Evolutionary conservation across 2,329 filamentous ascomycete genomes (phyloP).

Genomic region (Xylariomycetidae sp.): DNA sequence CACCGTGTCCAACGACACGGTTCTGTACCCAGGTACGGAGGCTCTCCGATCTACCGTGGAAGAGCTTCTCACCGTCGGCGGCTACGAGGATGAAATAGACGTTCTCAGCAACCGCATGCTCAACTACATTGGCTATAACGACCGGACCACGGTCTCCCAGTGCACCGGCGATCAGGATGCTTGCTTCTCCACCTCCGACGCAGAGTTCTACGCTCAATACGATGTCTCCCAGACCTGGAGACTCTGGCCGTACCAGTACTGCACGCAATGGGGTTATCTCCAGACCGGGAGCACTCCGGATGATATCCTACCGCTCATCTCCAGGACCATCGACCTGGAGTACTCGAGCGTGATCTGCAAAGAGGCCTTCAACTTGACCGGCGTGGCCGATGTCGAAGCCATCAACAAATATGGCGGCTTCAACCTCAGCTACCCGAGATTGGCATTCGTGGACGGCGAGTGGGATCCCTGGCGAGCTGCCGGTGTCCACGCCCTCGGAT

Average conservation of each 20-base stretch:
- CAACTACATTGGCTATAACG: slow-evolving; percentile 47
- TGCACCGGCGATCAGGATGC: slow-evolving; percentile 27
- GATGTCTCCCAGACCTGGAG: slow-evolving; percentile 37
- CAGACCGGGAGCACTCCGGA: slow-evolving; percentile 67
- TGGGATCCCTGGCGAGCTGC: slow-evolving; percentile 77
- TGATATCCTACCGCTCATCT: slow-evolving; percentile 63
- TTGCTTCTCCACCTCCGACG: slow-evolving; percentile 33
- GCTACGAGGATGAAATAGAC: slow-evolving; percentile 33
- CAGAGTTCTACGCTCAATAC: slow-evolving; percentile 29
- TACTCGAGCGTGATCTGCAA: slow-evolving; percentile 61
- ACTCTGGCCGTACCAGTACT: slow-evolving; percentile 50
- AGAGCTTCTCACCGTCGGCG: slow-evolving; percentile 36
- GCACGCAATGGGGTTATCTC: slow-evolving; percentile 71
- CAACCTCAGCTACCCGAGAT: slow-evolving; percentile 65
- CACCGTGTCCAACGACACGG: slow-evolving; percentile 35
- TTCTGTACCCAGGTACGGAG: slow-evolving; percentile 39
- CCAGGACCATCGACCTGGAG: slow-evolving; percentile 61
- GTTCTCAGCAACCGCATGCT: slow-evolving; percentile 39
- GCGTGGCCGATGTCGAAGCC: slow-evolving; percentile 54
- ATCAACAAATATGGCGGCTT: slow-evolving; percentile 77
- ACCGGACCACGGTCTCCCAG: slow-evolving; percentile 20
- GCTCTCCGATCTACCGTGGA: slow-evolving; percentile 30
- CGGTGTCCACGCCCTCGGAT: slow-evolving; percentile 63
- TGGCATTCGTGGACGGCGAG: slow-evolving; percentile 74
- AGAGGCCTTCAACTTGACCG: slow-evolving; percentile 64